Evolutionary conservation across 306 rosid genomes (phyloP).

Genomic region (Lathyrus aphaca): DNA sequence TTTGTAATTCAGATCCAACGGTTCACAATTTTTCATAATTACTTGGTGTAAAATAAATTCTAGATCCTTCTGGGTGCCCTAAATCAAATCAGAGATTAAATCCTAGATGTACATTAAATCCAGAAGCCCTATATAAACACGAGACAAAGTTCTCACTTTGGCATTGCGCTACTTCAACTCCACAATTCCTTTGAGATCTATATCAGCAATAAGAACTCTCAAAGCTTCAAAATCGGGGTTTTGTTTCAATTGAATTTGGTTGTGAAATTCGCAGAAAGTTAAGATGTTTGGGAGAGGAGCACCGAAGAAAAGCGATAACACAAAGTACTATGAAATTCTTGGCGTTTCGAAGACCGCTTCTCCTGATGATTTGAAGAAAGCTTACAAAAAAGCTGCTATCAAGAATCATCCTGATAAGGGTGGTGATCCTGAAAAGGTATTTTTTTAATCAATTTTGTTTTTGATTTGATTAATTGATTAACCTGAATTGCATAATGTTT

Average conservation of each 20-base stretch:
- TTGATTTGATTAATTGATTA: neutral
- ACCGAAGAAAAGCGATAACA: constrained; percentile 71
- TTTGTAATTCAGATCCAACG: constrained; percentile 27
- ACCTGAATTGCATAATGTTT: neutral
- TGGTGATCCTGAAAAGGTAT: constrained; percentile 89
- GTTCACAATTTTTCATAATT: constrained; percentile 12
- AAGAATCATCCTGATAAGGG: constrained; percentile 95
- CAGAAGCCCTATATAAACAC: neutral
- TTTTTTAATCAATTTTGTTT: neutral
- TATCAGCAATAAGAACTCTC: neutral
- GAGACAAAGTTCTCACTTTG: neutral
- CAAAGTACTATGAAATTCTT: constrained; percentile 68
- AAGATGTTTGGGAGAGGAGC: constrained; percentile 79
- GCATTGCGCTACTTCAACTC: neutral
- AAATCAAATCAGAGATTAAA: neutral
- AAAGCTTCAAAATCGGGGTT: constrained; percentile 10
- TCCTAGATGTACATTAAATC: constrained; percentile 40
- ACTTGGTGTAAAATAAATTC: constrained; percentile 25
- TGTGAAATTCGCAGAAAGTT: constrained; percentile 3
- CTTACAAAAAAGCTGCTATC: constrained; percentile 85
- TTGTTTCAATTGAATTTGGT: neutral
- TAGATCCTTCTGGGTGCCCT: constrained; percentile 42
- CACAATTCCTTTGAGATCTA: constrained; percentile 13
- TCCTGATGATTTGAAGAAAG: constrained; percentile 85
- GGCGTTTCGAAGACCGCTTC: constrained; percentile 81